These are phyloP conservation scores for Thamnidium elegans DNA, from an alignment of 192 early-diverging fungal genomes.

Conservation along the genomic window DNA sequence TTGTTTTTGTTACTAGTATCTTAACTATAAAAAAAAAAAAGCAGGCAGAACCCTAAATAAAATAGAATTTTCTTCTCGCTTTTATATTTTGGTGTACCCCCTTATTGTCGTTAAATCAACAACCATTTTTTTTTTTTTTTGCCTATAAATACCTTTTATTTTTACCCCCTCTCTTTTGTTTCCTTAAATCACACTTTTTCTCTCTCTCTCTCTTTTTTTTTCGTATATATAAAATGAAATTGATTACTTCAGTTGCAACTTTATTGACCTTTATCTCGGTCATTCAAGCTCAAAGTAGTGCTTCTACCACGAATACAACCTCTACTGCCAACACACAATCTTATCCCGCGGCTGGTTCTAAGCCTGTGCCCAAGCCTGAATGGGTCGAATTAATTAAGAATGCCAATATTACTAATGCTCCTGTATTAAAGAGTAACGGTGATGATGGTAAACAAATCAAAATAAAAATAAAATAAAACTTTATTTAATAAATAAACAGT, in stretches of 20 bases:
- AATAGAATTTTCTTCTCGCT: too few species aligned
- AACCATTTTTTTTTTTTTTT: too few species aligned
- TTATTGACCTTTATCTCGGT: not conserved
- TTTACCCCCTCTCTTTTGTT: too few species aligned
- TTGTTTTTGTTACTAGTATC: too few species aligned
- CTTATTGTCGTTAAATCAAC: too few species aligned
- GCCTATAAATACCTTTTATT: too few species aligned
- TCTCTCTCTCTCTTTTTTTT: not conserved
- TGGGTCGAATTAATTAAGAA: constrained; percentile 43
- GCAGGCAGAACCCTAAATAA: too few species aligned
- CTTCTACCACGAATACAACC: too few species aligned
- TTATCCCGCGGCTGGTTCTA: constrained; percentile 30
- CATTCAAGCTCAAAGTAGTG: constrained; percentile 1
- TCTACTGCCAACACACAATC: constrained; percentile 15
- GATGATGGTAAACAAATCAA: too few species aligned
- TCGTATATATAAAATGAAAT: not conserved
- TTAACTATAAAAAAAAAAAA: too few species aligned
- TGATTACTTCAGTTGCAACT: not conserved
- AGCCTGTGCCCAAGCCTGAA: constrained; percentile 36
- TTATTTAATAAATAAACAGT: not conserved
- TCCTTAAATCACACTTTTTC: not conserved
- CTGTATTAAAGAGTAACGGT: constrained; percentile 37
- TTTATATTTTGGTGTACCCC: too few species aligned
- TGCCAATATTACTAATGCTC: constrained; percentile 39
- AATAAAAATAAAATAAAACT: too few species aligned